Conservation (phyloP, 2,329 filamentous ascomycete species). For the Botrytis medusae region DNA sequence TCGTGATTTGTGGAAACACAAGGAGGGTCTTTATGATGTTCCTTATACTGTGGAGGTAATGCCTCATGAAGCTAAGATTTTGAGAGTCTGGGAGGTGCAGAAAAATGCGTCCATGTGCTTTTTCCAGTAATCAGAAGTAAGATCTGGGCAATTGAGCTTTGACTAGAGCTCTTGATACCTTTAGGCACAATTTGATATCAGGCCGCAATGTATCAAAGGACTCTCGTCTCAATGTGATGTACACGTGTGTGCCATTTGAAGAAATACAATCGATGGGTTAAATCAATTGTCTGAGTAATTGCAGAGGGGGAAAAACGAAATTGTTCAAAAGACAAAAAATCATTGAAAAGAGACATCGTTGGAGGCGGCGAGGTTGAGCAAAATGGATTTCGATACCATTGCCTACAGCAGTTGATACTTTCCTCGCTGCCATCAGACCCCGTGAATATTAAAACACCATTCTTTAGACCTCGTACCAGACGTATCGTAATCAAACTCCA, state of each 20-base stretch:
- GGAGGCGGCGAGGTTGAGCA: neutral
- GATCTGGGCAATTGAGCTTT: neutral
- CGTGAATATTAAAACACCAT: neutral
- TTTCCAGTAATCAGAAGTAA: neutral
- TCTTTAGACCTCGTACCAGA: neutral
- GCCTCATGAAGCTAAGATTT: slow-evolving; percentile 30
- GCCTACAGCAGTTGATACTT: neutral
- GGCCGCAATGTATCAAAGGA: neutral
- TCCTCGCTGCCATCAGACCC: neutral
- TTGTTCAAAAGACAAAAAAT: neutral
- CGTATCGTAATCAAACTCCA: slow-evolving; percentile 13
- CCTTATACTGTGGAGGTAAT: slow-evolving; percentile 30
- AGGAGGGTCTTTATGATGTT: slow-evolving; percentile 30
- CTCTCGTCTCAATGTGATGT: neutral
- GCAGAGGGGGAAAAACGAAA: neutral
- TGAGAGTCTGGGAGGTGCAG: slow-evolving; percentile 25
- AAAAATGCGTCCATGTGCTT: slow-evolving; percentile 22
- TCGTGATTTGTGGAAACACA: slow-evolving; percentile 32
- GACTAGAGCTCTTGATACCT: neutral
- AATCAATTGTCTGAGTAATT: too few species aligned
- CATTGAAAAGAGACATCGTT: neutral
- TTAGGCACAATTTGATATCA: neutral
- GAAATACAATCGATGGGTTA: too few species aligned
- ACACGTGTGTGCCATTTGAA: neutral
- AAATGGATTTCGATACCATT: neutral